phyloP scores from a whole-genome alignment of 352 stramenopile genomes.

The Plasmopara halstedii region DNA sequence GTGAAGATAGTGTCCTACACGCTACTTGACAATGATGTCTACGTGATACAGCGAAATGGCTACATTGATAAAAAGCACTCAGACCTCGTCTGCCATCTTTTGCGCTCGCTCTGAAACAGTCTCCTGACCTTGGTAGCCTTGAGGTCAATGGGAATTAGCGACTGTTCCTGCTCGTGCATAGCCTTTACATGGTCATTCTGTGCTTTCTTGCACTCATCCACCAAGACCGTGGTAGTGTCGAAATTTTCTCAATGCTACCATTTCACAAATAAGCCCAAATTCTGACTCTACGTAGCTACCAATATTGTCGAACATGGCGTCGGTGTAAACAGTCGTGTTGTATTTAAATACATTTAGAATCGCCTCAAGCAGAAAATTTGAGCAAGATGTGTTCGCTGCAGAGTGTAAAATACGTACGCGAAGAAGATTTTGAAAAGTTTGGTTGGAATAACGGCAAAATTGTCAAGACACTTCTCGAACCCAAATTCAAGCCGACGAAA shows the following conservation, averaged over 20 bases:
- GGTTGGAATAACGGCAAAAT: too few species aligned
- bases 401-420: too few species aligned
- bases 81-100: too few species aligned
- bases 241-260: conserved; percentile 62
- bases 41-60: too few species aligned
- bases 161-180: conserved; percentile 66
- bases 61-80: too few species aligned
- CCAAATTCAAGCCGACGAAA: too few species aligned
- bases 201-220: conserved; percentile 74
- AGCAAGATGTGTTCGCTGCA: too few species aligned
- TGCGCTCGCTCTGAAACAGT: too few species aligned
- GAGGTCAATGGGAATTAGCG: conserved; percentile 72
- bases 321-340: conserved; percentile 54
- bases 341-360: conserved; percentile 78
- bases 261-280: conserved; percentile 75
- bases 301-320: conserved; percentile 69
- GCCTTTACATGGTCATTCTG: conserved; percentile 55
- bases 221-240: conserved; percentile 47
- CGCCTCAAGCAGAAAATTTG: conserved; percentile 71
- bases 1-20: too few species aligned
- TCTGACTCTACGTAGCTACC: conserved; percentile 62
- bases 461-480: too few species aligned
- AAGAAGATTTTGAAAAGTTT: too few species aligned
- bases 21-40: too few species aligned
- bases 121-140: conserved; percentile 62